A percentile compares a stretch with the other conserved stretches of the same genome.
These are phyloP conservation scores for Hibiscus syriacus DNA, from an alignment of 345 rosid species.

Conservation along the genomic window DNA sequence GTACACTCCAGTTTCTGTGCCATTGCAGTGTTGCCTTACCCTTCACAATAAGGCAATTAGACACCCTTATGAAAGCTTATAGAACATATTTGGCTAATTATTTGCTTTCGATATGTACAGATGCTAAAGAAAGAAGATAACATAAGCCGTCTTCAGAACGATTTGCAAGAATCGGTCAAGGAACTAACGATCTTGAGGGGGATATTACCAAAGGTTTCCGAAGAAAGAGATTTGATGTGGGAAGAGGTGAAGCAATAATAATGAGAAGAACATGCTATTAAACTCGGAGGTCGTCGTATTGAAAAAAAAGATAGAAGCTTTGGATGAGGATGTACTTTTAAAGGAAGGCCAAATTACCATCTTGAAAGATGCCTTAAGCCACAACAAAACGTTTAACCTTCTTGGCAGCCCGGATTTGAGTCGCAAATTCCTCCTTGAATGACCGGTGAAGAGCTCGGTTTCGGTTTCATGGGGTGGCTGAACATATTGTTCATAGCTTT, in stretches of 20 bases:
- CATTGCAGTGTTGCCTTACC: background rate
- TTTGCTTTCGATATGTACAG: constrained; percentile 24
- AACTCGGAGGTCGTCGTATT: constrained; percentile 54
- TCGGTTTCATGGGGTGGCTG: constrained; percentile 1
- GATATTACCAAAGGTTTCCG: constrained; percentile 53
- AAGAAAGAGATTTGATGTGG: constrained; percentile 85
- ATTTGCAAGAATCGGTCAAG: constrained; percentile 55
- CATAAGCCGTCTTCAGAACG: constrained; percentile 35
- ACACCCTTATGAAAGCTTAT: background rate
- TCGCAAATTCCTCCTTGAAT: constrained; percentile 25
- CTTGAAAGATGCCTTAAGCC: constrained; percentile 58
- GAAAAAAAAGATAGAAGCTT: constrained; percentile 59
- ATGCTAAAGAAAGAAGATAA: constrained; percentile 73
- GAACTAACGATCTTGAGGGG: constrained; percentile 41
- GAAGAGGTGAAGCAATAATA: constrained; percentile 63
- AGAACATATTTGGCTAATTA: background rate
- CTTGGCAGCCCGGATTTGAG: constrained; percentile 47
- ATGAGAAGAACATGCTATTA: constrained; percentile 79
- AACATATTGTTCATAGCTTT: constrained; percentile 27
- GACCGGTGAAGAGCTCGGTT: background rate
- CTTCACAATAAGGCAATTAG: background rate
- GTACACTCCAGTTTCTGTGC: background rate
- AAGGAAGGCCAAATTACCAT: constrained; percentile 94
- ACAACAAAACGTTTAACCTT: constrained; percentile 38
- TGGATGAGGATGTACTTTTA: constrained; percentile 70